Percentiles rank a stretch among this genome's conserved stretches.
Conservation (phyloP, 208 protist species). For the Herpetomonas tarakana region DNA sequence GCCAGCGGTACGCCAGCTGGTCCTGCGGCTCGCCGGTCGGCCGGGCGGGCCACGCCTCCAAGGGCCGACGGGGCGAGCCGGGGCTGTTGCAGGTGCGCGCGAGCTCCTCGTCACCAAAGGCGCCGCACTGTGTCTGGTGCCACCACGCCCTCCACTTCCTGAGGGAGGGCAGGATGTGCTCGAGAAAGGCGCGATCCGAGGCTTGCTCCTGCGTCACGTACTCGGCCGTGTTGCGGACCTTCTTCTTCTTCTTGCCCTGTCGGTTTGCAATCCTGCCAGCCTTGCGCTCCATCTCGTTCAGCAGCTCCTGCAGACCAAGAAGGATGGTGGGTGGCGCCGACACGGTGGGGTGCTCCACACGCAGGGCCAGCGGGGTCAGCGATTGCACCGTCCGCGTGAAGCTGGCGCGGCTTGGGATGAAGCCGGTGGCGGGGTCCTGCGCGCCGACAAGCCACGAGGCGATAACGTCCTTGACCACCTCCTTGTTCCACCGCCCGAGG, state of each 20-base stretch:
- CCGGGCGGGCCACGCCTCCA: constrained; percentile 49
- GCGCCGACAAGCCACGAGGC: constrained; percentile 68
- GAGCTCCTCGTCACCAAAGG: constrained; percentile 12
- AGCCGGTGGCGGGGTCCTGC: constrained; percentile 60
- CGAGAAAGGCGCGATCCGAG: constrained; percentile 50
- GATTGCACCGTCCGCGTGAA: constrained; percentile 39
- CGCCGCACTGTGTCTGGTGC: constrained; percentile 68
- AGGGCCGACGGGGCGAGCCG: constrained; percentile 19
- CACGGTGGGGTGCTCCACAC: constrained; percentile 53
- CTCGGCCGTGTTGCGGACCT: constrained; percentile 41
- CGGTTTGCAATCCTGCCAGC: constrained; percentile 14
- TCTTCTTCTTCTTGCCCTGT: constrained; percentile 21
- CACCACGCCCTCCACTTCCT: constrained; percentile 67
- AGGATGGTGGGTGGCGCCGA: constrained; percentile 63
- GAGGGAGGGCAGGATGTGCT: constrained; percentile 45
- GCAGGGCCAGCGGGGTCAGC: constrained; percentile 28
- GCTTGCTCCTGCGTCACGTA: constrained; percentile 38
- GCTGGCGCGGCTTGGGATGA: constrained; percentile 48
- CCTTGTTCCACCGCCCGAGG: constrained; percentile 72
- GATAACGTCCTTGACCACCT: constrained; percentile 72
- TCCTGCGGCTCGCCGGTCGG: constrained; percentile 31
- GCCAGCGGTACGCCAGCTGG: constrained; percentile 75
- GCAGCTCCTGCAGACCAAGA: constrained; percentile 54
- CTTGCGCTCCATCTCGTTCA: constrained; percentile 47
- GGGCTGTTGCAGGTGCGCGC: constrained; percentile 20